These are phyloP conservation scores for Thielaviopsis ethacetica DNA, from an alignment of 2,329 filamentous ascomycete species.

Conservation along the genomic window DNA sequence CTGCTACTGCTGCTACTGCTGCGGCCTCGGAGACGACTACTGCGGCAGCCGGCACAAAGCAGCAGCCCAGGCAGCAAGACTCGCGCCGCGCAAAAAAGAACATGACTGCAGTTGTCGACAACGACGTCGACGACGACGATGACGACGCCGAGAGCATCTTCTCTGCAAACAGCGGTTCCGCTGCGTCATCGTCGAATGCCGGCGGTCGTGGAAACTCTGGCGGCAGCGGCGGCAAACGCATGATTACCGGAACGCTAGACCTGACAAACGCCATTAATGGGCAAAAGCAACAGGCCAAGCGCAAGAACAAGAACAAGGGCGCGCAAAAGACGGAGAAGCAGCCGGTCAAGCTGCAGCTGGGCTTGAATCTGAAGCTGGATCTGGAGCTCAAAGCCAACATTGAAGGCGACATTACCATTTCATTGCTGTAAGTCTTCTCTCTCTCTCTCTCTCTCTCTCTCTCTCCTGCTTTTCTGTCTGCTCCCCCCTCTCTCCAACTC, in stretches of 20 bases:
- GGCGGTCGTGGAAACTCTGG: not conserved
- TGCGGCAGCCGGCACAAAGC: no score
- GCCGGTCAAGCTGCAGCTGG: conserved; percentile 35
- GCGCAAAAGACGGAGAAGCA: conserved; percentile 4
- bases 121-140: not conserved
- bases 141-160: conserved; percentile 1
- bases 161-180: not conserved
- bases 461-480: no score
- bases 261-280: not conserved
- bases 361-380: conserved; percentile 62
- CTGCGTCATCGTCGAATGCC: not conserved
- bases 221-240: not conserved
- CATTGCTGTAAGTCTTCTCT: conserved; percentile 35
- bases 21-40: not conserved
- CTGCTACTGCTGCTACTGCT: not conserved
- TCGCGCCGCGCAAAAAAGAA: not conserved
- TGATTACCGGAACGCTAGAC: conserved; percentile 4
- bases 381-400: conserved; percentile 66
- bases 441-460: not conserved
- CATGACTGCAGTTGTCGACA: not conserved
- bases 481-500: not conserved
- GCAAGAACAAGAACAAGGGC: conserved; percentile 7
- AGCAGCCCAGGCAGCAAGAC: not conserved
- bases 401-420: conserved; percentile 56
- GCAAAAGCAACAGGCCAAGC: not conserved